Evolutionary conservation across 2,329 filamentous ascomycete species (phyloP).

Genomic region (Zasmidium cellare): DNA sequence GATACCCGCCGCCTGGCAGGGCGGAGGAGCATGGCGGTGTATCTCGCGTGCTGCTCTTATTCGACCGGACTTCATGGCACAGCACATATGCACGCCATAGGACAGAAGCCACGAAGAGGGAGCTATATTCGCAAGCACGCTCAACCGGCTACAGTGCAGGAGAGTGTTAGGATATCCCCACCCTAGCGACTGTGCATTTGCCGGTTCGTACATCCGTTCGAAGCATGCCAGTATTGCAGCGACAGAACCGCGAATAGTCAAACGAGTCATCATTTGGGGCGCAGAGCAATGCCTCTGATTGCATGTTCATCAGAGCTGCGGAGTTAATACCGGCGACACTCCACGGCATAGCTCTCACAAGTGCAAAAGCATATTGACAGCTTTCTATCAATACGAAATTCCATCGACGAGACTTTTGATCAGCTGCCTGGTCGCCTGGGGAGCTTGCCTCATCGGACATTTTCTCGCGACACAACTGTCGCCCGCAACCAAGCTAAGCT

Average conservation of each 20-base stretch:
- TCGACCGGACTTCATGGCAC: background rate
- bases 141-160: background rate
- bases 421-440: background rate
- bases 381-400: background rate
- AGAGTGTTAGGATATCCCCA: background rate
- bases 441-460: background rate
- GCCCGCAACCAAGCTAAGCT: background rate
- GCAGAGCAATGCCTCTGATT: no score
- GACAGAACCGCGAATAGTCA: no score
- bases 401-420: background rate
- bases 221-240: no score
- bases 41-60: background rate
- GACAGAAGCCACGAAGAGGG: background rate
- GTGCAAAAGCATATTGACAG: background rate
- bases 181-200: background rate
- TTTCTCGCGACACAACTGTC: background rate
- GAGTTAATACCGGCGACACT: background rate
- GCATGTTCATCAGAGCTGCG: background rate
- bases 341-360: background rate
- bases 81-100: background rate
- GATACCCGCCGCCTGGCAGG: background rate
- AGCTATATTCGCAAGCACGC: background rate
- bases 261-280: no score
- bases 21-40: conserved; percentile 1
- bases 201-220: background rate